Evolutionary conservation across 495 filamentous ascomycete species (phyloP).

Genomic region (Lepraria neglecta): DNA sequence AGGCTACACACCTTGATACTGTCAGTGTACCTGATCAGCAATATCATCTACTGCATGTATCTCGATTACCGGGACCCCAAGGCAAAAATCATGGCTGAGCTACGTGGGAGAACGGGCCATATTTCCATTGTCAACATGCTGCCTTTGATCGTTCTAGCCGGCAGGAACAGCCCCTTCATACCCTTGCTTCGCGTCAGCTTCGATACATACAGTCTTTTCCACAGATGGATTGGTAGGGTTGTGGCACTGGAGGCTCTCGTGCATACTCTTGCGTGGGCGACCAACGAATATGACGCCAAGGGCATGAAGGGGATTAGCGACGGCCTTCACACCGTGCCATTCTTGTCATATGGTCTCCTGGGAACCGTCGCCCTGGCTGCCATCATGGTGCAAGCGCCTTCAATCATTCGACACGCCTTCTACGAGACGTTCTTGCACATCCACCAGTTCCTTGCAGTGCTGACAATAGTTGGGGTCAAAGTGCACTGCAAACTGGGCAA

Average conservation of each 20-base stretch:
- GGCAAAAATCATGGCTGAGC: conserved; percentile 51
- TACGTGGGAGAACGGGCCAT: conserved; percentile 79
- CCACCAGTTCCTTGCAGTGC: conserved; percentile 62
- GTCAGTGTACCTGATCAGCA: conserved; percentile 61
- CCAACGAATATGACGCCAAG: conserved; percentile 43
- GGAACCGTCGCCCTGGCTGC: conserved; percentile 53
- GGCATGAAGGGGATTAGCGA: conserved; percentile 48
- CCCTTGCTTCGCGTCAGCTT: conserved; percentile 76
- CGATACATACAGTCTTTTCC: conserved; percentile 92
- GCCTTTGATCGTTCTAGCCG: conserved; percentile 80
- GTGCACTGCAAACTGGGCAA: conserved; percentile 58
- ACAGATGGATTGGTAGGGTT: conserved; percentile 91
- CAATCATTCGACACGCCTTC: conserved; percentile 76
- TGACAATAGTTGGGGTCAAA: conserved; percentile 61
- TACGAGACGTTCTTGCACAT: conserved; percentile 80
- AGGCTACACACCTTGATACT: conserved; percentile 77
- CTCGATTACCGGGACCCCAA: conserved; percentile 55
- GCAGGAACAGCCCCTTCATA: conserved; percentile 92
- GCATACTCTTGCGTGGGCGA: conserved; percentile 66
- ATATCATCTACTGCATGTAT: conserved; percentile 72
- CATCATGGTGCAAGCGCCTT: conserved; percentile 65
- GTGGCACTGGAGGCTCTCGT: conserved; percentile 68
- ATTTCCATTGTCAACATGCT: conserved; percentile 84
- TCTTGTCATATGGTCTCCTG: conserved; percentile 48
- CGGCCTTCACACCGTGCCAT: conserved; percentile 54